Evolutionary conservation across 1,139 yeast genomes (phyloP).

Genomic region (Lipomyces yarrowii): DNA sequence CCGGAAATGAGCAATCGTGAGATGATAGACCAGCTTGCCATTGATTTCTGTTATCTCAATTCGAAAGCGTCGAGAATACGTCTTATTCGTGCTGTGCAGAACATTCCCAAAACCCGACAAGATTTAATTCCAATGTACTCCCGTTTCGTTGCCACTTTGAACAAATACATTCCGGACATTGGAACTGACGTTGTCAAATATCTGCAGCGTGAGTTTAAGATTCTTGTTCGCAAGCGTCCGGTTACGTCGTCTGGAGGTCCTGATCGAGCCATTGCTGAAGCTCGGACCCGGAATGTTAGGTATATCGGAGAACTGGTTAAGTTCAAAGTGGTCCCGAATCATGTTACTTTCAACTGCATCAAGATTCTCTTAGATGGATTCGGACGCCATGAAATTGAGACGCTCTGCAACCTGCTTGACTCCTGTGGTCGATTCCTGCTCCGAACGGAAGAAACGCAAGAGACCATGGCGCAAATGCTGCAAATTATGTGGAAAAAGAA

Average conservation of each 20-base stretch:
- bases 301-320: slow-evolving; percentile 77
- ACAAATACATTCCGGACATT: slow-evolving; percentile 53
- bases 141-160: slow-evolving; percentile 67
- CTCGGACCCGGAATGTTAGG: slow-evolving; percentile 56
- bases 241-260: slow-evolving; percentile 31
- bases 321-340: slow-evolving; percentile 73
- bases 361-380: slow-evolving; percentile 57
- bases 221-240: slow-evolving; percentile 50
- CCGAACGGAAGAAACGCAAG: slow-evolving; percentile 61
- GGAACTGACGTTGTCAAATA: slow-evolving; percentile 58
- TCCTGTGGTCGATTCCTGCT: slow-evolving; percentile 70
- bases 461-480: slow-evolving; percentile 66
- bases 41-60: slow-evolving; percentile 60
- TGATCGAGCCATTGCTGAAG: slow-evolving; percentile 34
- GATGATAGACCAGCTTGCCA: slow-evolving; percentile 59
- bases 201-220: slow-evolving; percentile 61
- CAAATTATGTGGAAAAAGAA: slow-evolving; percentile 56
- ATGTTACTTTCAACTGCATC: slow-evolving; percentile 60
- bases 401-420: slow-evolving; percentile 68
- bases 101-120: slow-evolving; percentile 37
- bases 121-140: slow-evolving; percentile 53
- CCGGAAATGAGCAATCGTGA: slow-evolving; percentile 50
- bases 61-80: slow-evolving; percentile 76
- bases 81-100: slow-evolving; percentile 56
- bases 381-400: slow-evolving; percentile 63